Conservation (phyloP, 2,329 filamentous ascomycete genomes). For the Nothomitra cinnamomea region DNA sequence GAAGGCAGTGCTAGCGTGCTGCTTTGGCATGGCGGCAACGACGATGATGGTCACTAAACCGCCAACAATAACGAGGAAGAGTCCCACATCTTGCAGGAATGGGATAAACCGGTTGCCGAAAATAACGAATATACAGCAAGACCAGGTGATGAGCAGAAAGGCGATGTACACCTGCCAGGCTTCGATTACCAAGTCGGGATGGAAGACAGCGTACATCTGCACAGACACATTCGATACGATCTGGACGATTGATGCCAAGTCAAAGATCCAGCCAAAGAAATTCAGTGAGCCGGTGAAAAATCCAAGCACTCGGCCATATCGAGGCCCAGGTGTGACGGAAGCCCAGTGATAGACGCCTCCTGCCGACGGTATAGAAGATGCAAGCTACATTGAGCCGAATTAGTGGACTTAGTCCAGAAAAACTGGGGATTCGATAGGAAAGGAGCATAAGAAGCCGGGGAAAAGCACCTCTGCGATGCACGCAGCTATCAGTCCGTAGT, state of each 20-base stretch:
- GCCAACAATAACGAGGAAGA: conserved; percentile 31
- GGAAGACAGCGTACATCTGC: conserved; percentile 42
- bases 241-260: conserved; percentile 38
- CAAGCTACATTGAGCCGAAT: conserved; percentile 9
- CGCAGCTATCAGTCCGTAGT: conserved; percentile 21
- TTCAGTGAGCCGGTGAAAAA: conserved; percentile 26
- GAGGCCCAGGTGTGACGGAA: conserved; percentile 18
- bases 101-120: conserved; percentile 38
- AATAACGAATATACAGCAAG: conserved; percentile 33
- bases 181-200: conserved; percentile 32
- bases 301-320: conserved; percentile 18
- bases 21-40: conserved; percentile 32
- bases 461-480: conserved; percentile 15
- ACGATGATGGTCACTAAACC: conserved; percentile 21
- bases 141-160: conserved; percentile 38
- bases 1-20: conserved; percentile 32
- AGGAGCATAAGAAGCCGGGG: not conserved
- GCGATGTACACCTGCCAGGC: conserved; percentile 43
- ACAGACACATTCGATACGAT: conserved; percentile 43
- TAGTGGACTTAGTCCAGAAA: not conserved
- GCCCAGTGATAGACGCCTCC: conserved; percentile 22
- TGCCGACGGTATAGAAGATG: conserved; percentile 18
- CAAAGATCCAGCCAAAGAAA: conserved; percentile 45
- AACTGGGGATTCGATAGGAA: not conserved
- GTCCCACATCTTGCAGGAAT: conserved; percentile 34